A percentile compares a stretch with the other conserved stretches of the same genome.
Conservation (phyloP, 192 early-diverging fungal species). For the Endogone sp. region DNA sequence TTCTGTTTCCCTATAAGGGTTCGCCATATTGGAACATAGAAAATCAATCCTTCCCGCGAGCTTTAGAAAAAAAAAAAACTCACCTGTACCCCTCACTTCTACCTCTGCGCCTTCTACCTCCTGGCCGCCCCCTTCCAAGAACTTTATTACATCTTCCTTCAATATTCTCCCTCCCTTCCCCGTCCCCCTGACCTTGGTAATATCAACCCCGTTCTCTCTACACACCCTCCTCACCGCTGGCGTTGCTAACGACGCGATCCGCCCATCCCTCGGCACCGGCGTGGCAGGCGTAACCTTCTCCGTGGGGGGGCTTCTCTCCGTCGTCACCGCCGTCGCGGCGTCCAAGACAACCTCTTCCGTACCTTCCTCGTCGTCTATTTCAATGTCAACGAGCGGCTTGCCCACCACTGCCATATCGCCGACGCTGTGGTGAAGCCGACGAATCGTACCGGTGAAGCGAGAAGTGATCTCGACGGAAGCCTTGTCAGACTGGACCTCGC, state of each 20-base stretch:
- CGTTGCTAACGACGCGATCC: slow-evolving; percentile 59
- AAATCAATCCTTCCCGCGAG: no score
- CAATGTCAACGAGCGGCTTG: slow-evolving; percentile 57
- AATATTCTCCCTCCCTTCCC: slow-evolving; percentile 85
- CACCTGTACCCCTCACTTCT: not conserved
- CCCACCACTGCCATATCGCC: slow-evolving; percentile 94
- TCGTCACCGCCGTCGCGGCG: slow-evolving; percentile 3
- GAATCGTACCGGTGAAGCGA: slow-evolving; percentile 83
- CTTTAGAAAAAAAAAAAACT: not conserved
- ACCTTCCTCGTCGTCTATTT: slow-evolving; percentile 26
- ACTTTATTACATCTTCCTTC: slow-evolving; percentile 85
- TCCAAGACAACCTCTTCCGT: slow-evolving; percentile 15
- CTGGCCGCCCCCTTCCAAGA: slow-evolving; percentile 28
- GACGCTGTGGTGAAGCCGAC: slow-evolving; percentile 73
- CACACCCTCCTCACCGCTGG: slow-evolving; percentile 89
- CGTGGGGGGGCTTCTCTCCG: slow-evolving; percentile 18
- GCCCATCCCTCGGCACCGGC: slow-evolving; percentile 18
- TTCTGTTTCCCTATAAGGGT: no score
- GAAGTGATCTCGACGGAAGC: slow-evolving; percentile 99
- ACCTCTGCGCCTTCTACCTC: not conserved
- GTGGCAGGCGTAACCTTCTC: not conserved
- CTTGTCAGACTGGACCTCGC: slow-evolving; percentile 98
- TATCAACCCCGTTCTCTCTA: slow-evolving; percentile 74
- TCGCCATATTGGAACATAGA: no score
- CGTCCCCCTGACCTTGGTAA: slow-evolving; percentile 66